Percentiles rank a stretch among this genome's conserved stretches.
Conservation (phyloP, 169 alveolate genomes). For the Eimeria sp. region DNA sequence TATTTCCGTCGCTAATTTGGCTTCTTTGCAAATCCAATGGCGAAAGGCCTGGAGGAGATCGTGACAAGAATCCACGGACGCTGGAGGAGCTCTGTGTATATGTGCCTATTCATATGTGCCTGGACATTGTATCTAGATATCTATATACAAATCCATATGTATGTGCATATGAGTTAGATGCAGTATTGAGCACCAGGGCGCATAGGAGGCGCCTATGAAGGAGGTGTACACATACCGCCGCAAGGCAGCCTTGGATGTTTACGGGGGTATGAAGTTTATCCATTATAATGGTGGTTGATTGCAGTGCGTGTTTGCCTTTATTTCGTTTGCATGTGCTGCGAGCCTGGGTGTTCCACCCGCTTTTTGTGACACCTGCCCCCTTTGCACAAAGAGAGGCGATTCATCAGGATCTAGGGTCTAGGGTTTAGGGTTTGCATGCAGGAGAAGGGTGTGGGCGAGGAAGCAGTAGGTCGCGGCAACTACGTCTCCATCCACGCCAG, state of each 20-base stretch:
- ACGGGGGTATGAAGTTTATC: neutral
- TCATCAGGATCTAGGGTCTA: conserved; percentile 2
- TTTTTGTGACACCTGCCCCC: neutral
- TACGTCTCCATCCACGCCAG: conserved; percentile 85
- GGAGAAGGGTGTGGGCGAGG: conserved; percentile 83
- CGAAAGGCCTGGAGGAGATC: too few species aligned
- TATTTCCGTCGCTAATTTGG: too few species aligned
- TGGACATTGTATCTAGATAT: too few species aligned
- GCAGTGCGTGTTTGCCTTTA: neutral
- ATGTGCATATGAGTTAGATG: neutral
- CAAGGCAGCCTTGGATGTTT: neutral
- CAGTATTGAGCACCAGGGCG: neutral
- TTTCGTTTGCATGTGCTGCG: neutral
- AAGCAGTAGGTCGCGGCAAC: conserved; percentile 85
- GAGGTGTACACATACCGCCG: neutral
- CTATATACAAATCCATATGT: too few species aligned
- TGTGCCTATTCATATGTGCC: too few species aligned
- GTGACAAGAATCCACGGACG: neutral
- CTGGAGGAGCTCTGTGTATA: neutral
- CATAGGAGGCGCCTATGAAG: neutral
- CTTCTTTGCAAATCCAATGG: too few species aligned
- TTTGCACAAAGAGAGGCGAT: neutral
- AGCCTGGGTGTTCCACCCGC: neutral
- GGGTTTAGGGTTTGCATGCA: conserved; percentile 40
- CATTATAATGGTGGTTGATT: neutral